Conservation (phyloP, 371 early-diverging fungal species). For the Syncephalastrum sp. region DNA sequence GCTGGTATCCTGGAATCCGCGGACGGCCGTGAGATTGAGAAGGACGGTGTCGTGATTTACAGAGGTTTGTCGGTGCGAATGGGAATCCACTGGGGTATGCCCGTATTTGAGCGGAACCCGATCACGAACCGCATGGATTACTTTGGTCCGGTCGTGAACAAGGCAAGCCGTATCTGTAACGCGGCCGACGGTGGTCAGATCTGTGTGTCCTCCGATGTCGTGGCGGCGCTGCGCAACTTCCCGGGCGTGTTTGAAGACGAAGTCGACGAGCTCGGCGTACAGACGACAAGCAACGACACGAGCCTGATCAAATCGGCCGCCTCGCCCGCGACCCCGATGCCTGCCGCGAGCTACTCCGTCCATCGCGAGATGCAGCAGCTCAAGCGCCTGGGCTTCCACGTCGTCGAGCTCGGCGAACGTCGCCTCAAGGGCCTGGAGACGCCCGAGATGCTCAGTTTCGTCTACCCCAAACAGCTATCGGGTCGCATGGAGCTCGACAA, state of each 20-base stretch:
- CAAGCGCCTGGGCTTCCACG: constrained; percentile 67
- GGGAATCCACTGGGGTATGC: constrained; percentile 94
- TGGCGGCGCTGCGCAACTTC: constrained; percentile 49
- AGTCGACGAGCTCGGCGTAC: constrained; percentile 13
- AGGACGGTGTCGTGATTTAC: constrained; percentile 65
- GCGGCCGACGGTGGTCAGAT: constrained; percentile 95
- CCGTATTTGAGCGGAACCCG: constrained; percentile 89
- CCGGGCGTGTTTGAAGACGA: constrained; percentile 32
- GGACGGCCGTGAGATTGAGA: constrained; percentile 79
- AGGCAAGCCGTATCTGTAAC: constrained; percentile 83
- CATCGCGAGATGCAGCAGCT: constrained; percentile 64
- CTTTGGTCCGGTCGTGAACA: constrained; percentile 93
- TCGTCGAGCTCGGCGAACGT: constrained; percentile 77
- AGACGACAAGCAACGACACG: constrained; percentile 11
- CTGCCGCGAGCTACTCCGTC: constrained; percentile 27
- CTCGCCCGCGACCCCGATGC: constrained; percentile 4
- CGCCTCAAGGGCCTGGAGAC: constrained; percentile 89
- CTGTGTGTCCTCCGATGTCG: constrained; percentile 66
- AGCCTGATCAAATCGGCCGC: constrained; percentile 8
- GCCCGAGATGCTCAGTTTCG: constrained; percentile 79
- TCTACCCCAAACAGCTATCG: constrained; percentile 62
- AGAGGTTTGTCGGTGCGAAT: constrained; percentile 91
- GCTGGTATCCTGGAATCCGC: constrained; percentile 79
- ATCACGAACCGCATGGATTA: constrained; percentile 95
- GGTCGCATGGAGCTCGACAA: constrained; percentile 48